Evolutionary conservation across 1,284 basidiomycete genomes (phyloP).

Genomic region (Microbotryomycetes sp.): DNA sequence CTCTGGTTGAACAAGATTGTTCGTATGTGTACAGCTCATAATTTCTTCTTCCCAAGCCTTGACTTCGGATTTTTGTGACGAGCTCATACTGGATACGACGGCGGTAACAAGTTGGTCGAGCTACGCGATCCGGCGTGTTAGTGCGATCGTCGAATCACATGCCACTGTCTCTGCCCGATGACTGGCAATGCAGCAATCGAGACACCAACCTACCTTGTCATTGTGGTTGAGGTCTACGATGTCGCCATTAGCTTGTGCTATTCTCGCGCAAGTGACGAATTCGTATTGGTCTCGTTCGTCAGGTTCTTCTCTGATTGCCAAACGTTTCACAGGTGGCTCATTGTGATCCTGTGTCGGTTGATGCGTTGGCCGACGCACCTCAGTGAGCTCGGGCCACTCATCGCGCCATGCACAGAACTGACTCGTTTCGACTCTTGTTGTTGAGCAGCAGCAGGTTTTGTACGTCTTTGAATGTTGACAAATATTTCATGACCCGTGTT

Average conservation of each 20-base stretch:
- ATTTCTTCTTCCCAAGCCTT: slow-evolving; percentile 98
- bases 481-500: slow-evolving; percentile 69
- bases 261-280: slow-evolving; percentile 59
- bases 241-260: slow-evolving; percentile 58
- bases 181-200: not conserved
- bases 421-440: slow-evolving; percentile 66
- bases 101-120: slow-evolving; percentile 55
- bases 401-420: slow-evolving; percentile 39
- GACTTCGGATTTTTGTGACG: slow-evolving; percentile 85
- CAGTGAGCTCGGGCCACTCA: not conserved
- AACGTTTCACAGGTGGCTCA: slow-evolving; percentile 81
- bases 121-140: slow-evolving; percentile 13
- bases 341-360: slow-evolving; percentile 47
- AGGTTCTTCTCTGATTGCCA: slow-evolving; percentile 74
- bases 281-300: slow-evolving; percentile 81
- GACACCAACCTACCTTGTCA: slow-evolving; percentile 34
- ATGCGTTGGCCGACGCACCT: not conserved
- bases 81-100: slow-evolving; percentile 75
- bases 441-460: slow-evolving; percentile 51
- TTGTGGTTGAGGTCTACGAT: slow-evolving; percentile 21
- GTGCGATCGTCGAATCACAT: not conserved
- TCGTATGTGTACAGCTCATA: slow-evolving; percentile 75
- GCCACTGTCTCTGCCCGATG: slow-evolving; percentile 1
- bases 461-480: slow-evolving; percentile 71
- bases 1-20: slow-evolving; percentile 63